Percentiles rank a stretch among this genome's conserved stretches.
Conservation (phyloP, 371 early-diverging fungal genomes). For the Mucor plumbeus region DNA sequence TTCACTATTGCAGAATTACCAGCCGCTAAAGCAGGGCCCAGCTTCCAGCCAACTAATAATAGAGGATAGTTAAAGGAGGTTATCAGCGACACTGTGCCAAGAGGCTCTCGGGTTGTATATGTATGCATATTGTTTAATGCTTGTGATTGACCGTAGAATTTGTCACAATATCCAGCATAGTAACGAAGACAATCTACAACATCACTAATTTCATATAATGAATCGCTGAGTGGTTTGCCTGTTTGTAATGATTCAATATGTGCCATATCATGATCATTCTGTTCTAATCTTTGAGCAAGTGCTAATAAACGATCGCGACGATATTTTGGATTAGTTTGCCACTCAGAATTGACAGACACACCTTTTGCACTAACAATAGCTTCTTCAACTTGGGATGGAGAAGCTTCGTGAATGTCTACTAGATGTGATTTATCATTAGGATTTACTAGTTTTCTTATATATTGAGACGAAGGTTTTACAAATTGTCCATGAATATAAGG, state of each 20-base stretch:
- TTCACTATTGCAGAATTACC: slow-evolving; percentile 49
- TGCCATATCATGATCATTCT: slow-evolving; percentile 63
- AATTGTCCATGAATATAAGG: slow-evolving; percentile 32
- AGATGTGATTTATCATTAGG: slow-evolving; percentile 12
- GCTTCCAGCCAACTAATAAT: slow-evolving; percentile 76
- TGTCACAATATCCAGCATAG: slow-evolving; percentile 83
- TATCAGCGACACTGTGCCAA: slow-evolving; percentile 78
- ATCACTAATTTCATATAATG: slow-evolving; percentile 59
- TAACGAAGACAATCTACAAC: slow-evolving; percentile 71
- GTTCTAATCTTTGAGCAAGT: slow-evolving; percentile 67
- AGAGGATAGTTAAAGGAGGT: slow-evolving; percentile 87
- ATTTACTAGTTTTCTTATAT: slow-evolving; percentile 14
- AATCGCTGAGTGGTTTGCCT: slow-evolving; percentile 76
- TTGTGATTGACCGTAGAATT: slow-evolving; percentile 49
- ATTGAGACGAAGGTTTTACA: background rate
- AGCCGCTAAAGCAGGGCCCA: slow-evolving; percentile 81
- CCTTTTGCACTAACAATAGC: slow-evolving; percentile 23
- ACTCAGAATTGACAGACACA: slow-evolving; percentile 8
- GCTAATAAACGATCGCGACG: slow-evolving; percentile 71
- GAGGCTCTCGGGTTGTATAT: slow-evolving; percentile 74
- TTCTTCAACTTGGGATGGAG: slow-evolving; percentile 22
- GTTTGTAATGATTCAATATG: slow-evolving; percentile 80
- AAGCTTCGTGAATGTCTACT: slow-evolving; percentile 17
- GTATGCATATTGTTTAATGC: slow-evolving; percentile 31
- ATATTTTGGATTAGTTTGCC: slow-evolving; percentile 18